Conservation (phyloP, 1,284 basidiomycete genomes). For the Phellinidium pouzarii region DNA sequence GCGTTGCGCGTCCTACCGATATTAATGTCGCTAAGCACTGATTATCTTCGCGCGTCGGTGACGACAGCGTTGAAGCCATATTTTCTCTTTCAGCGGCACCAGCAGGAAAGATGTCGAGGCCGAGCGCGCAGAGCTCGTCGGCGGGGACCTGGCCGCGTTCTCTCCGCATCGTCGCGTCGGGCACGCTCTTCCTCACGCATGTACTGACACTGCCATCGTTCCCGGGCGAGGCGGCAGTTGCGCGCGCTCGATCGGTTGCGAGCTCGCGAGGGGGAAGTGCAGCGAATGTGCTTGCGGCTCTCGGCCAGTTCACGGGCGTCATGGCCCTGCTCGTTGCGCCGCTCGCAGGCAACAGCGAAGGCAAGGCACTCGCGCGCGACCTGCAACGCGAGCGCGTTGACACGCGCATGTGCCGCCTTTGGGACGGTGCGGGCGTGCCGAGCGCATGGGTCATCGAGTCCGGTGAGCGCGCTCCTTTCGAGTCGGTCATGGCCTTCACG, state of each 20-base stretch:
- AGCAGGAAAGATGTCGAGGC: conserved; percentile 1
- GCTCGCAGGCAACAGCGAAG: conserved; percentile 65
- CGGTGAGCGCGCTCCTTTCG: conserved; percentile 32
- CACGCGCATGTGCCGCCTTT: conserved; percentile 67
- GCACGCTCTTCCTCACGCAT: conserved; percentile 72
- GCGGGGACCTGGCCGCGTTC: conserved; percentile 25
- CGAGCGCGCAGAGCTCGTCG: neutral
- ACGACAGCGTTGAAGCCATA: too few relatives aligned
- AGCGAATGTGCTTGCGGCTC: conserved; percentile 58
- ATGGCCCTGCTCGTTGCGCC: conserved; percentile 69
- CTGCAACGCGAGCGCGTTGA: conserved; percentile 61
- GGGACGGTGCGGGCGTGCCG: conserved; percentile 63
- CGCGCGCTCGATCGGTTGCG: conserved; percentile 64
- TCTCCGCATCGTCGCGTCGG: conserved; percentile 69
- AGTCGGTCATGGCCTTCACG: too few relatives aligned
- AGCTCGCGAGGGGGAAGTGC: conserved; percentile 65
- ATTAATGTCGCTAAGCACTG: too few relatives aligned
- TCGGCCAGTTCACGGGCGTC: conserved; percentile 61
- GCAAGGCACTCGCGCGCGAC: conserved; percentile 50
- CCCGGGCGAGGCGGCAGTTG: conserved; percentile 48
- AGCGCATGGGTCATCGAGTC: conserved; percentile 76
- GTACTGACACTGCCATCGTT: conserved; percentile 54
- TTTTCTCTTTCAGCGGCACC: neutral
- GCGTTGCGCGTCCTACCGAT: too few relatives aligned
- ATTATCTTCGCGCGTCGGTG: too few relatives aligned